phyloP scores from a whole-genome alignment of 306 rosid genomes.

The Hippophae gyantsensis region DNA sequence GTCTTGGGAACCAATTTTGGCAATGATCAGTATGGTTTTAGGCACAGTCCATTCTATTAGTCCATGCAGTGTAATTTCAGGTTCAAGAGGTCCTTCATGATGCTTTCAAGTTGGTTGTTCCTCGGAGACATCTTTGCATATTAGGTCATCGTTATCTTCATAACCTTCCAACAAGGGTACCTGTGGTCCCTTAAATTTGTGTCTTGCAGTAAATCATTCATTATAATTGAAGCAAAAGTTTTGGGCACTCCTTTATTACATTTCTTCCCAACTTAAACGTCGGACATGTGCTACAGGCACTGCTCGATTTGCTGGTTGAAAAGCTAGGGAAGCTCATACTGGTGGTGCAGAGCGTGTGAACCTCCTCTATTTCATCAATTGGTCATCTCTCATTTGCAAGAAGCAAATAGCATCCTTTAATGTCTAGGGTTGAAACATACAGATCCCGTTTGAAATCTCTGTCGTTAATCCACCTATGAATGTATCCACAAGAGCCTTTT shows the following conservation, averaged over 20 bases:
- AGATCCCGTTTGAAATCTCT: background rate
- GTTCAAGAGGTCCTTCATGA: background rate
- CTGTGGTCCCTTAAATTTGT: background rate
- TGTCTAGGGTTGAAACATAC: background rate
- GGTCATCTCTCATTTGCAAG: background rate
- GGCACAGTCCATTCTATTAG: background rate
- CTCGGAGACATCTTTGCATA: background rate
- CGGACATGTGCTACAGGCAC: too few relatives aligned
- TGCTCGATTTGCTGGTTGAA: background rate
- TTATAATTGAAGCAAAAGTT: background rate
- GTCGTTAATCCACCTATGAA: background rate
- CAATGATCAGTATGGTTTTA: background rate
- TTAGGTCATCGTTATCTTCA: background rate
- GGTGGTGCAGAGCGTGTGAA: background rate
- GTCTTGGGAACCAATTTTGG: background rate
- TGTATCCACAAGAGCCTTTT: background rate
- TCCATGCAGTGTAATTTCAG: background rate
- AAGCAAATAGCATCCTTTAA: background rate
- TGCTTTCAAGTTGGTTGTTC: background rate
- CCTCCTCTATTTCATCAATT: background rate
- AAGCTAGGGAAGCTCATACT: background rate
- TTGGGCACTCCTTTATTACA: background rate
- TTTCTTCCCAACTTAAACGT: background rate
- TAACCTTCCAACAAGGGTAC: background rate
- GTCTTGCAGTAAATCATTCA: background rate